Evolutionary conservation across 1,139 yeast genomes (phyloP), one percentile per base, ranked within the genome.

Genomic region (Pichia sp.): DNA sequence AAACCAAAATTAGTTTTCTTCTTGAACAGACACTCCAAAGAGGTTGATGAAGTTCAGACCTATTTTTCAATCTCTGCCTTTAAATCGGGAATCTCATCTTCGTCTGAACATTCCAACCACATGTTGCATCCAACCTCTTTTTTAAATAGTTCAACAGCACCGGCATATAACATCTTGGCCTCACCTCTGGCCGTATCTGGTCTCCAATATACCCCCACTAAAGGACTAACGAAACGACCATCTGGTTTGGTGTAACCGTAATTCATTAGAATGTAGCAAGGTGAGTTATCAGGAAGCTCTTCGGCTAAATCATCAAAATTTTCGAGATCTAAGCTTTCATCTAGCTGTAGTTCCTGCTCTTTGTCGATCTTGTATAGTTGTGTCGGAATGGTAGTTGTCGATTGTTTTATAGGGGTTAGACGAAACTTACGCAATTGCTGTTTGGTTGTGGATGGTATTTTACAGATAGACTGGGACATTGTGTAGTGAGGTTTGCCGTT

Each of bases 141-240:
- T 67, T 93, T 77, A 59, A 90, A 79, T 62, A 85, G 72, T 66
- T 90, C 97, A 31, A 88, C 80, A 0, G 96, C 95, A 2, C 95
- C 96, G 1, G 97, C 97, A 64, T 88, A 90, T 50, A 88, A 72
- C 97, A 90, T 90, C 67, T 86, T 81, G 66, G 80, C 75, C 54
- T 85, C 88, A 67, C 85, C 93, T 16, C 87, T 85, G 19, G 90
- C 78, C 0, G 96, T 88, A 30, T 85, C 85, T 2, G 97, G 97
- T 56, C 88, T 79, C 85, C 93, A 90, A 69, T 90, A 90, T 30
- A 90, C 63, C 67, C 92, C 72, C 1, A 90, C 90, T 60, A 87
- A 78, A 2, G 97, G 97, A 11, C 80, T 76, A 50, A 83, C 79
- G 64, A 80, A 77, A 57, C 96, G 76, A 1, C 96, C 96, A 64